A percentile compares a stretch with the other conserved stretches of the same genome.
phyloP scores from a whole-genome alignment of 2,329 filamentous ascomycete species.

The Exophiala bonariae region DNA sequence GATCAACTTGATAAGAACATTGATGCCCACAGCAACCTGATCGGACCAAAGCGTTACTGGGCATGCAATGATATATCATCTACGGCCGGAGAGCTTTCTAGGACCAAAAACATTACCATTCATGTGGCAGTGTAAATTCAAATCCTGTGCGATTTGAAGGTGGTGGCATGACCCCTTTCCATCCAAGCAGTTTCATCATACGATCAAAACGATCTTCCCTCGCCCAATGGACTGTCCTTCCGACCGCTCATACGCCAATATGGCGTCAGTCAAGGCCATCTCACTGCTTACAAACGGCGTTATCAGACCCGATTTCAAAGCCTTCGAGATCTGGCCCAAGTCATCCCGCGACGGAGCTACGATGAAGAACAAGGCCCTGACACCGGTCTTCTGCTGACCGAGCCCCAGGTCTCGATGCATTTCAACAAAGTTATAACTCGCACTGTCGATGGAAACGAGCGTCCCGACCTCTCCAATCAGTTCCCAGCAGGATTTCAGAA shows the following conservation, averaged over 20 bases:
- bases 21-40: slow-evolving; percentile 14
- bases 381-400: slow-evolving; percentile 10
- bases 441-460: slow-evolving; percentile 33
- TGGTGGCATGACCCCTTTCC: too few species aligned
- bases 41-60: too few species aligned
- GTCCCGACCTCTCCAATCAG: slow-evolving; percentile 21
- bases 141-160: background rate
- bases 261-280: slow-evolving; percentile 22
- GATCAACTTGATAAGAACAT: slow-evolving; percentile 22
- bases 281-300: slow-evolving; percentile 25
- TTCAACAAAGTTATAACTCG: slow-evolving; percentile 31
- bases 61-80: background rate
- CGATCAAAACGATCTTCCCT: slow-evolving; percentile 29
- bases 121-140: too few species aligned
- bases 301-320: slow-evolving; percentile 19
- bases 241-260: slow-evolving; percentile 28
- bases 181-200: too few species aligned
- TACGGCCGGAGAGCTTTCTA: too few species aligned
- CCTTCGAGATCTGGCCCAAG: slow-evolving; percentile 20
- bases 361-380: slow-evolving; percentile 30
- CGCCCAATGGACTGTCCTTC: slow-evolving; percentile 19
- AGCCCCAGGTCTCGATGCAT: slow-evolving; percentile 26
- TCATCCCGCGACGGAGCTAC: slow-evolving; percentile 12
- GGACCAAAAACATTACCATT: too few species aligned
- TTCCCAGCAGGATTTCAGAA: slow-evolving; percentile 27